Base-by-base conservation (phyloP, 441 rosid species). In the Eutrema salsugineum region DNA sequence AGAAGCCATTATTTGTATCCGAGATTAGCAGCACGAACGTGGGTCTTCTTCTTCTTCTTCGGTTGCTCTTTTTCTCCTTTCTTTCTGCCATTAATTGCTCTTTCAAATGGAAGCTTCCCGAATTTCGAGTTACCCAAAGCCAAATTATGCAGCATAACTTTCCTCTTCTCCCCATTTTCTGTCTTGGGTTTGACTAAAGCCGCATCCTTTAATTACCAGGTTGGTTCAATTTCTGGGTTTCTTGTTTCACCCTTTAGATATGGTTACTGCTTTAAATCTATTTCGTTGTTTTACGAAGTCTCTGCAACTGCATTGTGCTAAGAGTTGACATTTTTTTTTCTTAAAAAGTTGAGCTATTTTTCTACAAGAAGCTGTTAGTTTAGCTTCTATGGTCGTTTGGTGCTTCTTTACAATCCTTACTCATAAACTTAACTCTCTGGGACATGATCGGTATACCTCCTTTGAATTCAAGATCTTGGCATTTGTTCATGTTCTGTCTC, bases 1-100 rank as follows among this genome's bases (percentile, higher is more conserved):
- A 70, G 63, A 63, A 70, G 62, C 51, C 16, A 28, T 48, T 55
- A 32, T 8, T 63, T 70, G 71, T 70, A 46, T 63, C 75, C 48
- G 36, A 60, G 38, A 75, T 68, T 75, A 75, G 70, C 44, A 69
- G 60, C 75, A 68, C 53, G 22, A 69, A 68, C 73, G 70, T 62
- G 75, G 54, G 53, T 63, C 67, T n/a, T 75, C 70, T 55, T 68
- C 64, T 54, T 62, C 78, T 28, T 63, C 61, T n/a, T 32, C 28
- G 24, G 2, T n/a, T 42, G 42, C 44, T 24, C 35, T 63, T 54
- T 42, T 16, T 12, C 33, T 59, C 16, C 27, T 1, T 39, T 40
- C 7, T 4, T 33, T 15, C 24, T 40, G 6, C 17, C 48, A 33
- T 20, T 24, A 0, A 17, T 30, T 54, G 6, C 63, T 63, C 57